Base-by-base conservation (phyloP, 306 rosid species). In the Canavalia gladiata region DNA sequence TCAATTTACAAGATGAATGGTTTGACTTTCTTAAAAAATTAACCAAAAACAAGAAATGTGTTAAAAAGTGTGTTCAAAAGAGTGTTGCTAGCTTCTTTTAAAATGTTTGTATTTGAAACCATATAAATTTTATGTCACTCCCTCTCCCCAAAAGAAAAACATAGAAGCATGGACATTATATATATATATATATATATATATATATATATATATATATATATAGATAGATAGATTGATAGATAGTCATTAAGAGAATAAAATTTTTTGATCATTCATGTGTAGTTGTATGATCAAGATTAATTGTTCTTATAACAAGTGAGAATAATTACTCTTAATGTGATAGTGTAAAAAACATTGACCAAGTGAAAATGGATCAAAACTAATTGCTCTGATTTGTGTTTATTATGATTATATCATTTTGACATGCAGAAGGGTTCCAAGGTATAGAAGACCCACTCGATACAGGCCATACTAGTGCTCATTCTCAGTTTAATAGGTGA, bases 401-500 rank as follows among this genome's bases (percentile, higher is more conserved):
- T 63, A 10, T 8, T n/a, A 58, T 73, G 37, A 84, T 47, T 47
- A 49, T 77, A 68, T 77, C 8, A 42, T 71, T 63, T 79, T 75
- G 49, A 57, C 62, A 25, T 88, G 91, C 97, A 95, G 98, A 87
- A 91, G 98, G 87, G 88, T 88, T 78, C 97, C 98, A 6, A 89
- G 98, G 92, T 92, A 86, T 88, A 95, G 98, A 87, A 87, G 97
- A 84, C 97, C 98, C 5, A 91, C 89, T 59, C 86, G 97, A 42
- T 95, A 89, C 90, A 87, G 98, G 80, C 98, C 98, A 43, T 95
- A 91, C 84, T 95, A 88, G 87, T 70, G 83, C 82, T 45, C 65
- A 54, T 78, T 80, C 63, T 58, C 82, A 63, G 33, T 60, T 81
- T 70, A 78, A 75, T 84, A 72, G 90, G 71, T 59, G 87, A 64